phyloP scores from a whole-genome alignment of 495 filamentous ascomycete genomes.

The Penicillium alfredii region DNA sequence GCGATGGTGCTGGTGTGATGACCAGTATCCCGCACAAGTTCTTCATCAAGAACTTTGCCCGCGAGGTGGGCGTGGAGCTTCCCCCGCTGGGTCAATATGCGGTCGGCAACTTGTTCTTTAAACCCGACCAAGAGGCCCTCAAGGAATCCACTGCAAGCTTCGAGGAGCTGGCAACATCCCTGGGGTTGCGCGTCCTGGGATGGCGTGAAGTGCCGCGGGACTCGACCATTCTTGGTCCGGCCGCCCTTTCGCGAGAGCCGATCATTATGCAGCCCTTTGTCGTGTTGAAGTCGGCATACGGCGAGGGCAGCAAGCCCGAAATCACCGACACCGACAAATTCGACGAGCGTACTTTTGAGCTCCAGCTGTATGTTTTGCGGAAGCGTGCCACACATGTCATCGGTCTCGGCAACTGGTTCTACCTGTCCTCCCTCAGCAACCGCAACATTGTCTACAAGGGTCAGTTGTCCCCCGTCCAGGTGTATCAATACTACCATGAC shows the following conservation, averaged over 20 bases:
- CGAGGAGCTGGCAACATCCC: conserved; percentile 81
- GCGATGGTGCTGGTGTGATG: conserved; percentile 98
- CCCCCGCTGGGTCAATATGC: conserved; percentile 92
- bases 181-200: conserved; percentile 86
- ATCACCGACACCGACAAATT: conserved; percentile 71
- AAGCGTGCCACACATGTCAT: conserved; percentile 94
- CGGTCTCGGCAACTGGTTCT: conserved; percentile 98
- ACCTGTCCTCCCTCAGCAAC: conserved; percentile 95
- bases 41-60: conserved; percentile 96
- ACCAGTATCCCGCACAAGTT: conserved; percentile 98
- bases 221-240: conserved; percentile 87
- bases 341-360: conserved; percentile 81
- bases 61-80: conserved; percentile 77
- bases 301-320: conserved; percentile 76
- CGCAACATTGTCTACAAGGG: conserved; percentile 99
- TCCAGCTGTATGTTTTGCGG: conserved; percentile 88
- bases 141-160: conserved; percentile 83
- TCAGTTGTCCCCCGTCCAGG: conserved; percentile 89
- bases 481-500: conserved; percentile 99
- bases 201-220: conserved; percentile 96
- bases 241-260: conserved; percentile 88
- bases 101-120: conserved; percentile 97
- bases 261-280: conserved; percentile 95
- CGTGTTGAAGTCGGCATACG: conserved; percentile 80
- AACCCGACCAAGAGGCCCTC: conserved; percentile 82